Evolutionary conservation across 371 early-diverging fungal genomes (phyloP), one percentile per base, ranked within the genome.

Genomic region (Synchytrium microbalum): DNA sequence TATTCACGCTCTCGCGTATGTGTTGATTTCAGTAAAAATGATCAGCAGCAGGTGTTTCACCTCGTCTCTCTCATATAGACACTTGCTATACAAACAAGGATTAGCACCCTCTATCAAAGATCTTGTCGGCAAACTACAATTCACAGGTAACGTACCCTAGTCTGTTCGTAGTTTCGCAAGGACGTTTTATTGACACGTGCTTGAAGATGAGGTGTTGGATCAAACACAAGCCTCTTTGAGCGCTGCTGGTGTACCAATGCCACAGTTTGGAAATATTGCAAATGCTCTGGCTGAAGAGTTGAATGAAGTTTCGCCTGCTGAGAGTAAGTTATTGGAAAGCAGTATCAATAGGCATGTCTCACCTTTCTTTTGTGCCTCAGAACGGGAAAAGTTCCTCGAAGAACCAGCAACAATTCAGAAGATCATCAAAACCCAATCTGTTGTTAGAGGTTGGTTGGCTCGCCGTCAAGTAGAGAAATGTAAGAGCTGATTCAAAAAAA

Each of bases 1-100:
- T 77, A 88, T 99, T 59, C 99, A 99, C 72, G 99, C 99, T 0
- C 85, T 99, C 53, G 95, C 90, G 86, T 90, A 82, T 62, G 16
- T 29, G 56, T 55, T 13, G 28, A 8, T 8, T 13, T 67, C 16
- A 77, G 74, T 19, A 57, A 31, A n/a, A 64, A 54, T 26, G 54
- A 63, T 54, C 62, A 63, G 23, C 63, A n/a, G 24, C 23, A 16
- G n/a, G 28, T 16, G 57, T 57, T 57, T 13, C 63, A 14, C 59
- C 23, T 10, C 19, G 16, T 27, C 16, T 63, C 13, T 14, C 10
- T 62, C 63, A 10, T 63, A 13, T 69, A 89, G 93, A 73, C 97
- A 97, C 73, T 82, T 95, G 66, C 76, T 98, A 30, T 88, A 89
- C 3, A 80, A 84, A 63, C 84, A 87, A 66, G 90, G 91, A 24